Evolutionary conservation across 441 rosid genomes (phyloP).

Genomic region (Biscutella auriculata): DNA sequence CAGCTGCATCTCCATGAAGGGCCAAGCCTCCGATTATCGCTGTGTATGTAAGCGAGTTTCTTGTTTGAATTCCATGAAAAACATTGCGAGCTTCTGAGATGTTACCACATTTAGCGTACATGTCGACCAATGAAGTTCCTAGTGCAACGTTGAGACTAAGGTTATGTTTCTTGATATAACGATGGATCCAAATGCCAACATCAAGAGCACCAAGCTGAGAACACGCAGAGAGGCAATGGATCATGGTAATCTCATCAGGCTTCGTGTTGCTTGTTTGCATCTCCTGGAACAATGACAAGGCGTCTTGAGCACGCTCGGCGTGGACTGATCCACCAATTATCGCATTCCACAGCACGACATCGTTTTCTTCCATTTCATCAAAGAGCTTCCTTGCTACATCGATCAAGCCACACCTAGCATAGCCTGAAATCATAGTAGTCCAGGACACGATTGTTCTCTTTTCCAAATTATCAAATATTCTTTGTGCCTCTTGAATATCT

Average conservation of each 20-base stretch:
- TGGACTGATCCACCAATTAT: slow-evolving; percentile 64
- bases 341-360: slow-evolving; percentile 75
- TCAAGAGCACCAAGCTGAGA: slow-evolving; percentile 80
- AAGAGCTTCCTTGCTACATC: slow-evolving; percentile 48
- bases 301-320: slow-evolving; percentile 51
- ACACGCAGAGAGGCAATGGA: slow-evolving; percentile 78
- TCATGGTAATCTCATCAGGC: slow-evolving; percentile 69
- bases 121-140: slow-evolving; percentile 75
- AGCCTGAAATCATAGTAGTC: slow-evolving; percentile 69
- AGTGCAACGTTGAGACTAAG: slow-evolving; percentile 47
- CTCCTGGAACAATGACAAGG: slow-evolving; percentile 54
- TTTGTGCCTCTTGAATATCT: slow-evolving; percentile 38
- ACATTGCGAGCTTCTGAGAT: slow-evolving; percentile 51
- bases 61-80: slow-evolving; percentile 47
- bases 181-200: slow-evolving; percentile 73
- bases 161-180: slow-evolving; percentile 41
- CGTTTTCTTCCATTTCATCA: slow-evolving; percentile 55
- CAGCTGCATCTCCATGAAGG: slow-evolving; percentile 48
- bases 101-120: slow-evolving; percentile 87
- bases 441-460: slow-evolving; percentile 53
- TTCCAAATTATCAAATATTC: slow-evolving; percentile 41
- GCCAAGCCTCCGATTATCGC: slow-evolving; percentile 70
- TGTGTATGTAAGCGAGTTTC: slow-evolving; percentile 72
- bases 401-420: slow-evolving; percentile 47
- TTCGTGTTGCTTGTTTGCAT: slow-evolving; percentile 51